Percentiles rank a stretch among this genome's conserved stretches.
phyloP scores from a whole-genome alignment of 306 rosid genomes.

The Hippophae gyantsensis region DNA sequence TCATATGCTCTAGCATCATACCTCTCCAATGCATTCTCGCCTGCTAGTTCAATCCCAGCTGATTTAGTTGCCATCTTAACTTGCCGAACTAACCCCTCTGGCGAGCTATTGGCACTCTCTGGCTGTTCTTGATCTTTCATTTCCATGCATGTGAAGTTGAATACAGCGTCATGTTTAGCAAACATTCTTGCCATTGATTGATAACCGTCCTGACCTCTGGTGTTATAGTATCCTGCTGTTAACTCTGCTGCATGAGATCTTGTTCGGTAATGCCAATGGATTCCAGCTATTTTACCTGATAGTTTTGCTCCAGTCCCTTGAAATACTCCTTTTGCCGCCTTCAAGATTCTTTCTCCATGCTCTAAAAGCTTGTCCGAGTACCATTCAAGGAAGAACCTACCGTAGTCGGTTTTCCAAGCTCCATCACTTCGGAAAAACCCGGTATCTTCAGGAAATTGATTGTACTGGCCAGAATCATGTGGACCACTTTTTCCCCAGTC shows the following conservation, averaged over 20 bases:
- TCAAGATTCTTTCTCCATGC: slow-evolving; percentile 65
- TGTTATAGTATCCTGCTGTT: slow-evolving; percentile 86
- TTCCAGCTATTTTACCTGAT: slow-evolving; percentile 79
- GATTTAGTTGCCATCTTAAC: slow-evolving; percentile 52
- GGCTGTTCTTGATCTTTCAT: slow-evolving; percentile 79
- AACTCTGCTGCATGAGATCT: slow-evolving; percentile 84
- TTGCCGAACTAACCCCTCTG: slow-evolving; percentile 75
- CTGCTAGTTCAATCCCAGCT: slow-evolving; percentile 71
- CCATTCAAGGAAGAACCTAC: slow-evolving; percentile 73
- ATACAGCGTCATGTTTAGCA: slow-evolving; percentile 46
- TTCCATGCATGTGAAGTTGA: slow-evolving; percentile 95
- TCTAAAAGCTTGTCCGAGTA: slow-evolving; percentile 60
- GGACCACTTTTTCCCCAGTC: slow-evolving; percentile 88
- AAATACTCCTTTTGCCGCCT: slow-evolving; percentile 61
- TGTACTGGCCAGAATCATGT: slow-evolving; percentile 70
- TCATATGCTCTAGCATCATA: slow-evolving; percentile 60
- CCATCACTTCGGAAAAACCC: slow-evolving; percentile 7
- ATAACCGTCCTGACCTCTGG: slow-evolving; percentile 57
- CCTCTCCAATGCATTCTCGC: slow-evolving; percentile 91
- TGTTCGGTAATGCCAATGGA: slow-evolving; percentile 81
- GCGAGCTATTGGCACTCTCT: slow-evolving; percentile 55
- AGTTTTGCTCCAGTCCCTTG: slow-evolving; percentile 54
- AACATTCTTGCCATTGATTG: slow-evolving; percentile 54
- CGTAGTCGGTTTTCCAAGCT: slow-evolving; percentile 31
- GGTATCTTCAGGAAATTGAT: slow-evolving; percentile 70